Evolutionary conservation across 331 rosid genomes (phyloP), one percentile per base, ranked within the genome.

Genomic region (Malus hybrid): DNA sequence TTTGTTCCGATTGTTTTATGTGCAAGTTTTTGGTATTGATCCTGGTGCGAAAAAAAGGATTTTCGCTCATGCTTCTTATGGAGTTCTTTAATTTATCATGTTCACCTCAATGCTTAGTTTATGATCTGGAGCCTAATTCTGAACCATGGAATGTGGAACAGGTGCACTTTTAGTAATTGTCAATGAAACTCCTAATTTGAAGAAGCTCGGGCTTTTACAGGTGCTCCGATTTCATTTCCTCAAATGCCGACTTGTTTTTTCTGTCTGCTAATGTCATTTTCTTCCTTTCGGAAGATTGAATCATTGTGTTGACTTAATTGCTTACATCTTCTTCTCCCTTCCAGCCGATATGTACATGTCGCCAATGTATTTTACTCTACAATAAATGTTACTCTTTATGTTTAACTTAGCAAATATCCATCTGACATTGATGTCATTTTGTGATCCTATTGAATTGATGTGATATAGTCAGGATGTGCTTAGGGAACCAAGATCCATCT

Each of bases 161-260:
- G 99, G 99, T 82, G 99, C 99, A 5, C 89, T 95, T 20, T 82
- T 92, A 52, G 98, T 95, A n/a, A 84, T 95, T 81, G 46, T 95
- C 70, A 90, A 85, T 71, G 86, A 73, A 70, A 81, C 99, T 72
- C 99, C 99, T 77, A 92, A 87, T 87, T 83, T 95, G 93, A 92
- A 90, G 88, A 88, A 85, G 97, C 99, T 95, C 73, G 99, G 99
- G 29, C 87, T 95, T 76, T 72, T 92, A 76, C 99, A 95, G 98
- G 97, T 90, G 77, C 77, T 72, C 61, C 22, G 70, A 46, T 39
- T 52, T 83, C 70, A 46, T 48, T 27, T 34, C 13, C 75, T 59
- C 33, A 15, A 14, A 32, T 57, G 48, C 39, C 8, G 16, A 60
- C 55, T 27, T 28, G 27, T 19, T 10, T 1, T 65, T 39, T 3